These are phyloP conservation scores for Hyphodiscus sp. DNA, from an alignment of 2,329 filamentous ascomycete genomes.

Conservation along the genomic window DNA sequence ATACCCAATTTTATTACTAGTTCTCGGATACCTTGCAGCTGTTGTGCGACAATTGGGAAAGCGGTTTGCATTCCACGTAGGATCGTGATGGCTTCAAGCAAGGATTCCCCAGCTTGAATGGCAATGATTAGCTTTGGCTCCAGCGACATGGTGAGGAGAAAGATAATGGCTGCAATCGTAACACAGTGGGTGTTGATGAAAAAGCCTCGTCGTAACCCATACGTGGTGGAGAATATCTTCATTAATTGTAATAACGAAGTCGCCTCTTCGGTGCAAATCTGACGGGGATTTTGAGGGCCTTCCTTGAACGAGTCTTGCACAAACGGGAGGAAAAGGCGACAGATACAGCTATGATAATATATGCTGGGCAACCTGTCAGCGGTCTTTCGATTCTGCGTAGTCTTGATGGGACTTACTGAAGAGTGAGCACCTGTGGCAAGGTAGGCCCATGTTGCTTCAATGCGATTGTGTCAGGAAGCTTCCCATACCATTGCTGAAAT, in stretches of 20 bases:
- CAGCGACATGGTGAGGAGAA: slow-evolving; percentile 10
- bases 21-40: slow-evolving; percentile 2
- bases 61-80: neutral
- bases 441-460: slow-evolving; percentile 46
- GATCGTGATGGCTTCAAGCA: slow-evolving; percentile 5
- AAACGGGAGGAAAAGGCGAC: slow-evolving; percentile 64
- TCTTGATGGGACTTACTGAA: slow-evolving; percentile 52
- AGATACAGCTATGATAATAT: slow-evolving; percentile 61
- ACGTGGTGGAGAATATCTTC: slow-evolving; percentile 14
- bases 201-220: slow-evolving; percentile 17
- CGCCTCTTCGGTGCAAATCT: slow-evolving; percentile 24
- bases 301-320: slow-evolving; percentile 18
- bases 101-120: slow-evolving; percentile 2
- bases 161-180: slow-evolving; percentile 18
- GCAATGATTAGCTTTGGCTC: neutral
- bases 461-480: slow-evolving; percentile 54
- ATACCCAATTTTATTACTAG: slow-evolving; percentile 9
- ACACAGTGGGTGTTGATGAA: slow-evolving; percentile 21
- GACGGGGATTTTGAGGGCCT: slow-evolving; percentile 14
- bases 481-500: slow-evolving; percentile 62
- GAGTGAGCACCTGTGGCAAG: slow-evolving; percentile 31
- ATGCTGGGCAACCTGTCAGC: slow-evolving; percentile 38
- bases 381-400: neutral
- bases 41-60: slow-evolving; percentile 7
- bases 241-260: slow-evolving; percentile 26